Conservation (phyloP, 257 asterid species). For the Ligustrum vulgare region DNA sequence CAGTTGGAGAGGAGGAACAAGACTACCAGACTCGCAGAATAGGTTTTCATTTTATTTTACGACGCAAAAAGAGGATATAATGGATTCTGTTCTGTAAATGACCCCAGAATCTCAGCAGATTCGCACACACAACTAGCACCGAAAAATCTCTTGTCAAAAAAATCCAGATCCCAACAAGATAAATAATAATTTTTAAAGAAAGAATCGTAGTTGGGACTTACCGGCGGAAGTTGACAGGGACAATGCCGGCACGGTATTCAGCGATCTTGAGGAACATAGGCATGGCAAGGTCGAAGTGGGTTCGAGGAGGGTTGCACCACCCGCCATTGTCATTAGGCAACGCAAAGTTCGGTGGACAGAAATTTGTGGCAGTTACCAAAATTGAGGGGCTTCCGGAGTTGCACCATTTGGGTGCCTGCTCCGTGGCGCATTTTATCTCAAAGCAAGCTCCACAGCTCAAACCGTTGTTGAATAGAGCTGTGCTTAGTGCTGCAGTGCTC, state of each 20-base stretch:
- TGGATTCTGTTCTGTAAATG: conserved; percentile 30
- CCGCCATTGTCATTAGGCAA: conserved; percentile 50
- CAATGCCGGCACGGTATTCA: conserved; percentile 50
- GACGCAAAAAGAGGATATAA: too few species aligned
- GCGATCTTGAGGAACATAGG: conserved; percentile 58
- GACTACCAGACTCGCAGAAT: neutral
- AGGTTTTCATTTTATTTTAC: conserved; percentile 29
- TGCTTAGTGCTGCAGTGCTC: conserved; percentile 48
- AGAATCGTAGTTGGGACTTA: neutral
- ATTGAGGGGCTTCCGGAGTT: conserved; percentile 44
- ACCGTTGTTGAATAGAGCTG: conserved; percentile 48
- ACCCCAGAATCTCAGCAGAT: conserved; percentile 13
- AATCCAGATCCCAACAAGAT: neutral
- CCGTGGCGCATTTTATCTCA: conserved; percentile 32
- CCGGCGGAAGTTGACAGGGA: conserved; percentile 54
- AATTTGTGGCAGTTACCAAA: conserved; percentile 45
- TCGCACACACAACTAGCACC: conserved; percentile 13
- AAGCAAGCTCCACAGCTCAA: conserved; percentile 56
- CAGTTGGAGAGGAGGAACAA: neutral
- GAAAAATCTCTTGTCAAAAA: neutral
- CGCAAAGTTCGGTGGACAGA: conserved; percentile 52
- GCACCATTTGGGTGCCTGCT: conserved; percentile 36
- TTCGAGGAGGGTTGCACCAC: conserved; percentile 57
- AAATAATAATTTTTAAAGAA: too few species aligned
- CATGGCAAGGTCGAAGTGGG: conserved; percentile 55